phyloP scores from a whole-genome alignment of 2,329 filamentous ascomycete genomes.

The Pseudogymnoascus sp. region DNA sequence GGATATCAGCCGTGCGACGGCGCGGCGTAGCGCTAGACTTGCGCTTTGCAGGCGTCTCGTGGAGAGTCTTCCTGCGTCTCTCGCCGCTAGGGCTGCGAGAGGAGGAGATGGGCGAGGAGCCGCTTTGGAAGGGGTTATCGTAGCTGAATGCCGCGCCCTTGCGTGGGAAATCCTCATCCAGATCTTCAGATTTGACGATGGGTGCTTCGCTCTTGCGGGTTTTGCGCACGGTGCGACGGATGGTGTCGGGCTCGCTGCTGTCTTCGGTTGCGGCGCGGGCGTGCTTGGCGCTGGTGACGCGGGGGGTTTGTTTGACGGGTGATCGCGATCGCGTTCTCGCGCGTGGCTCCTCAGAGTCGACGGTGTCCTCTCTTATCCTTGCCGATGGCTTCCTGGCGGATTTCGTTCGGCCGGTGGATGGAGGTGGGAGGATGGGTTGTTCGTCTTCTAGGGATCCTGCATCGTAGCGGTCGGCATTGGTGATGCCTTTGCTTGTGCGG shows the following conservation, averaged over 20 bases:
- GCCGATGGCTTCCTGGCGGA: conserved; percentile 49
- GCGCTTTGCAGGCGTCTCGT: not conserved
- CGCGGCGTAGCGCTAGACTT: conserved; percentile 31
- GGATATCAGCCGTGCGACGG: conserved; percentile 43
- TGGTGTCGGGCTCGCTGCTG: conserved; percentile 32
- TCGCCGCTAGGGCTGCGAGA: conserved; percentile 42
- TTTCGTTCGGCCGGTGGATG: conserved; percentile 43
- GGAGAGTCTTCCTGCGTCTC: conserved; percentile 35
- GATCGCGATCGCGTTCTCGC: conserved; percentile 34
- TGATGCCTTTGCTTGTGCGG: conserved; percentile 79
- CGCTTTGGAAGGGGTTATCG: conserved; percentile 90
- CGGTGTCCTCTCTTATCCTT: conserved; percentile 41
- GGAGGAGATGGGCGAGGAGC: conserved; percentile 57
- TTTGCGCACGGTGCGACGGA: conserved; percentile 41
- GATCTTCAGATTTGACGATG: conserved; percentile 43
- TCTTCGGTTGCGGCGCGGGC: conserved; percentile 42
- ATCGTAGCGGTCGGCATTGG: conserved; percentile 58
- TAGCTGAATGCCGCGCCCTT: conserved; percentile 62
- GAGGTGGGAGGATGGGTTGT: conserved; percentile 39
- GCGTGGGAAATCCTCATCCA: conserved; percentile 32
- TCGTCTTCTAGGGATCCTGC: conserved; percentile 54
- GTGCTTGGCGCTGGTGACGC: conserved; percentile 43
- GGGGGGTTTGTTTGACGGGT: conserved; percentile 47
- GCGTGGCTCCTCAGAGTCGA: conserved; percentile 41
- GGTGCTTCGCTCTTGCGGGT: conserved; percentile 41